Conservation (phyloP, 1,139 yeast genomes). For the Scheffersomyces segobiensis region DNA sequence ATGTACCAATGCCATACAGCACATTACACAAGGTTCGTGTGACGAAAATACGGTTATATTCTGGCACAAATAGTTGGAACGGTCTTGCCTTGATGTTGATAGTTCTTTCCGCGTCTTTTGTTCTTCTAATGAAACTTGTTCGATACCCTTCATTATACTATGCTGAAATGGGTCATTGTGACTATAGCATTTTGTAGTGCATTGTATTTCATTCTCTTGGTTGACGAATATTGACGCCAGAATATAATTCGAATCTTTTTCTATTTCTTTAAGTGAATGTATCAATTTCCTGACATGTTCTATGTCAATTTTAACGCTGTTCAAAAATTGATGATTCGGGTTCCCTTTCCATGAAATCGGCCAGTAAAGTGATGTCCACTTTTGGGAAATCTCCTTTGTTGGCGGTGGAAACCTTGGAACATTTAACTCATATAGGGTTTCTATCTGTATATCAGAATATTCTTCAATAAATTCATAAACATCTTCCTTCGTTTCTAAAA, state of each 20-base stretch:
- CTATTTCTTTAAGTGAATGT: conserved; percentile 7
- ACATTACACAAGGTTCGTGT: conserved; percentile 97
- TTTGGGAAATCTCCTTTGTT: conserved; percentile 59
- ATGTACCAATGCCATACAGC: conserved; percentile 93
- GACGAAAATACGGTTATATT: conserved; percentile 80
- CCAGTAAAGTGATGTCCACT: conserved; percentile 76
- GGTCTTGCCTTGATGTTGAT: conserved; percentile 17
- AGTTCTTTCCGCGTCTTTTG: background rate
- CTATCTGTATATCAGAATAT: conserved; percentile 10
- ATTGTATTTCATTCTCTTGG: conserved; percentile 19
- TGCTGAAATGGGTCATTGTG: conserved; percentile 58
- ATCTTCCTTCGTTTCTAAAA: conserved; percentile 14
- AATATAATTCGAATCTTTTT: background rate
- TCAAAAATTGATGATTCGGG: conserved; percentile 73
- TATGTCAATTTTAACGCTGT: conserved; percentile 51
- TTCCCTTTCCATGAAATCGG: conserved; percentile 94
- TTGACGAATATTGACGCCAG: conserved; percentile 27
- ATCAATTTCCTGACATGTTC: conserved; percentile 38
- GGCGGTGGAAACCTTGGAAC: conserved; percentile 59
- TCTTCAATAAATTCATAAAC: conserved; percentile 14
- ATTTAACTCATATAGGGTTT: conserved; percentile 8
- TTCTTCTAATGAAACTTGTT: conserved; percentile 55
- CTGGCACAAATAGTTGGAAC: conserved; percentile 67
- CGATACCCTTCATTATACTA: conserved; percentile 72
- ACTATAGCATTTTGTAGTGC: conserved; percentile 21